These are phyloP conservation scores for Eimeria maxima DNA, from an alignment of 169 alveolate species.

Conservation along the genomic window DNA sequence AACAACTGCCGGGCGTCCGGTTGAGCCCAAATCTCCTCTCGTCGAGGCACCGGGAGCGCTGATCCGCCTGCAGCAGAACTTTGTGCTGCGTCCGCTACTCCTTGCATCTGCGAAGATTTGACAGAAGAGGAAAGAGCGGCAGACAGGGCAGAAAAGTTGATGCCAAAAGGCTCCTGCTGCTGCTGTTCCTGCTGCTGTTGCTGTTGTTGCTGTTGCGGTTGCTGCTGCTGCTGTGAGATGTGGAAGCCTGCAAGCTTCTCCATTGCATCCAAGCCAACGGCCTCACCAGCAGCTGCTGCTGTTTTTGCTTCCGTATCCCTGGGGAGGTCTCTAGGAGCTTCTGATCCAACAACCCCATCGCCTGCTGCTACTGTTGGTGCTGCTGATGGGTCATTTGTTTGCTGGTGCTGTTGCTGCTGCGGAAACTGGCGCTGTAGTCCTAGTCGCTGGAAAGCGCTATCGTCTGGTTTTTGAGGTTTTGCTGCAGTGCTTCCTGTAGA, in stretches of 20 bases:
- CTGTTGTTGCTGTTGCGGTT: background rate
- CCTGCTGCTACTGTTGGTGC: constrained; percentile 12
- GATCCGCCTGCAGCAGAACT: background rate
- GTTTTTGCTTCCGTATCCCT: constrained; percentile 4
- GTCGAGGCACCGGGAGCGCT: background rate
- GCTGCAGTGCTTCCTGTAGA: background rate
- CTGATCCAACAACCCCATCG: background rate
- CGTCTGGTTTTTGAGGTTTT: background rate
- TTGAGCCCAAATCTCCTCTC: background rate
- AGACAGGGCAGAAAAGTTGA: constrained; percentile 5
- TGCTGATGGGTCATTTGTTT: constrained; percentile 5
- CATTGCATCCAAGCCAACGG: background rate
- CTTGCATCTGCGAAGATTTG: background rate
- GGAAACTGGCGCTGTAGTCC: background rate
- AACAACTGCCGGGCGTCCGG: constrained; percentile 62
- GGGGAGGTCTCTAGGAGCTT: background rate
- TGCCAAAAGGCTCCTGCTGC: constrained; percentile 17
- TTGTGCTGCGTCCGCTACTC: background rate
- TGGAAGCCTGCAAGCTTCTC: constrained; percentile 32
- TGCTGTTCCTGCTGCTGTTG: background rate
- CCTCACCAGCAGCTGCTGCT: constrained; percentile 26
- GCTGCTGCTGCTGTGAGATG: background rate
- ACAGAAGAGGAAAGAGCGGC: constrained; percentile 14
- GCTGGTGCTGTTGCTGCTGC: constrained; percentile 48
- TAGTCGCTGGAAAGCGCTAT: background rate